These are phyloP conservation scores for Trichophyton rubrum DNA, from an alignment of 2,329 filamentous ascomycete species.

Conservation along the genomic window DNA sequence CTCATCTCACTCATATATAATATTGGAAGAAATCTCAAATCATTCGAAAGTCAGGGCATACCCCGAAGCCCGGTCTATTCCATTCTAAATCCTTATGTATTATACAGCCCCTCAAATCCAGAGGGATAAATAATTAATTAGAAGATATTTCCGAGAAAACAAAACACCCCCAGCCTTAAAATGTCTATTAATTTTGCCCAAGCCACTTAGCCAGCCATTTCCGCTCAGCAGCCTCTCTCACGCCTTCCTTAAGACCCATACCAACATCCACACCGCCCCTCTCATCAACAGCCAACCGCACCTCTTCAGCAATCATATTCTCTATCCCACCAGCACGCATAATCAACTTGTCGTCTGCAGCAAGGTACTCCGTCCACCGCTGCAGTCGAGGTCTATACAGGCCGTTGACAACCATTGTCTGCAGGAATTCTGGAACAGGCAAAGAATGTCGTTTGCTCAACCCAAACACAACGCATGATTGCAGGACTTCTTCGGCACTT, in stretches of 20 bases:
- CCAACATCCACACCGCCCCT: slow-evolving; percentile 40
- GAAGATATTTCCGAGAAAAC: neutral
- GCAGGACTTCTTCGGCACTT: slow-evolving; percentile 18
- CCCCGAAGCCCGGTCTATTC: neutral
- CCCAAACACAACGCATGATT: slow-evolving; percentile 26
- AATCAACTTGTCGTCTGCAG: slow-evolving; percentile 59
- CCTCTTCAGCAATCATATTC: slow-evolving; percentile 50
- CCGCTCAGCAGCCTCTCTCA: slow-evolving; percentile 22
- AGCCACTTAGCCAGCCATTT: slow-evolving; percentile 29
- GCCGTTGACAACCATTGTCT: slow-evolving; percentile 30
- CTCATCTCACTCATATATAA: neutral
- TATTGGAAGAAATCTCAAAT: too few species aligned
- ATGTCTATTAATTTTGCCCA: neutral
- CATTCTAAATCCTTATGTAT: neutral
- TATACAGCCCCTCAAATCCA: neutral
- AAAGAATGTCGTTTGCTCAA: slow-evolving; percentile 22
- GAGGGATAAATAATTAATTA: neutral
- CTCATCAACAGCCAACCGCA: slow-evolving; percentile 58
- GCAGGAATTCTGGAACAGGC: slow-evolving; percentile 11
- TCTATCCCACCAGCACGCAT: slow-evolving; percentile 47
- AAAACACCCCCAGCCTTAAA: too few species aligned
- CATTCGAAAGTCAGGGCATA: neutral
- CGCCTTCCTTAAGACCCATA: slow-evolving; percentile 13
- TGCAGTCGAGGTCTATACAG: slow-evolving; percentile 44
- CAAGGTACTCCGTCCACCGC: slow-evolving; percentile 50